A percentile compares a stretch with the other conserved stretches of the same genome.
Conservation (phyloP, 345 rosid genomes). For the Zanthoxylum bungeanum region DNA sequence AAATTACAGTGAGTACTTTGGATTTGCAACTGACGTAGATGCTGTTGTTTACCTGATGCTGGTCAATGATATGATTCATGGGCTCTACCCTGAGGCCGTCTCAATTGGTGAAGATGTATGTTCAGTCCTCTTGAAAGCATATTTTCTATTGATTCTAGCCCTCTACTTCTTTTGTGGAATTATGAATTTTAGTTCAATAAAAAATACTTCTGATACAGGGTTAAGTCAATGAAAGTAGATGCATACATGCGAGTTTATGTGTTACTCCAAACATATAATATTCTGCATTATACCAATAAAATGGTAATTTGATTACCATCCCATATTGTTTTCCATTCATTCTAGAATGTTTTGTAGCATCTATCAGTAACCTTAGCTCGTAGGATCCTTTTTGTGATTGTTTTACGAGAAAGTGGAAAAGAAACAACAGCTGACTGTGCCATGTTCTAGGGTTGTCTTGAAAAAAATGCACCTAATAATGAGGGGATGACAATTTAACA, state of each 20-base stretch:
- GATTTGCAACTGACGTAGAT: constrained; percentile 85
- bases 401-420: neutral
- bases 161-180: neutral
- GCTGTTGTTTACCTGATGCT: constrained; percentile 92
- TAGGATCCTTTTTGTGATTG: neutral
- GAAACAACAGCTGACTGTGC: neutral
- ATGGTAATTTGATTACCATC: neutral
- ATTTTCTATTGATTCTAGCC: constrained; percentile 1
- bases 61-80: constrained; percentile 91
- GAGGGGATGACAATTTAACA: neutral
- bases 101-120: constrained; percentile 94
- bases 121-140: constrained; percentile 15
- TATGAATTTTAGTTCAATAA: neutral
- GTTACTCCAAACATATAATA: neutral
- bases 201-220: constrained; percentile 1
- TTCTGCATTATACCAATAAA: neutral
- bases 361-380: neutral
- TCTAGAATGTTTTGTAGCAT: neutral
- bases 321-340: neutral
- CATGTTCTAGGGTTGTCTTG: neutral
- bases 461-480: neutral
- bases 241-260: neutral
- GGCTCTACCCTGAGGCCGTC: constrained; percentile 88
- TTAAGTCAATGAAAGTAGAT: neutral
- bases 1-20: constrained; percentile 87